Evolutionary conservation across 768 basidiomycete genomes (phyloP).

Genomic region (Rickenella mellea): DNA sequence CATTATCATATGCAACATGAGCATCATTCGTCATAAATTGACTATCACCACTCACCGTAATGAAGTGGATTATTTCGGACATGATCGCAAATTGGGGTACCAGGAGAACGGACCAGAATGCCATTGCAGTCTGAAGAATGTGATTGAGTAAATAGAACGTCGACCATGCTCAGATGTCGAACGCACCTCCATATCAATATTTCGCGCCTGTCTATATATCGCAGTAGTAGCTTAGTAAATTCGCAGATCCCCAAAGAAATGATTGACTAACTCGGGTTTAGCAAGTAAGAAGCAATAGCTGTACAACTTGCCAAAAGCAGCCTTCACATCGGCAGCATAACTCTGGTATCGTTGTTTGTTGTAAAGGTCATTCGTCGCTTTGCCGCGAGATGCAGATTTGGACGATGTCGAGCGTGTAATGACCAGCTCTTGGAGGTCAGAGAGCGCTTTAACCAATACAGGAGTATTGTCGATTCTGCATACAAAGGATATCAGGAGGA

Average conservation of each 20-base stretch:
- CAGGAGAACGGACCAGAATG: slow-evolving; percentile 71
- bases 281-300: slow-evolving; percentile 60
- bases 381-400: slow-evolving; percentile 15
- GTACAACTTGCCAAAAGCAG: slow-evolving; percentile 59
- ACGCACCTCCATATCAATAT: slow-evolving; percentile 74
- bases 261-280: slow-evolving; percentile 54
- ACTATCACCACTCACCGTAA: slow-evolving; percentile 35
- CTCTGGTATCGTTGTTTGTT: slow-evolving; percentile 40
- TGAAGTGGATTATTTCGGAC: slow-evolving; percentile 55
- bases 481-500: slow-evolving; percentile 4
- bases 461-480: slow-evolving; percentile 41
- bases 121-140: slow-evolving; percentile 46
- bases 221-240: background rate
- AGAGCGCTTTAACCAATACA: slow-evolving; percentile 38
- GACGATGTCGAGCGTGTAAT: slow-evolving; percentile 35
- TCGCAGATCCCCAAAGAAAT: background rate
- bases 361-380: slow-evolving; percentile 40
- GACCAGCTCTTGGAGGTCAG: slow-evolving; percentile 58
- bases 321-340: slow-evolving; percentile 38
- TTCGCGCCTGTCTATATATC: slow-evolving; percentile 48
- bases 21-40: background rate
- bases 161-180: background rate
- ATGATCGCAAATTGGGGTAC: slow-evolving; percentile 58
- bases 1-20: background rate
- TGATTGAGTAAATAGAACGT: background rate